Conservation (phyloP, 2,329 filamentous ascomycete species). For the Nemania serpens region DNA sequence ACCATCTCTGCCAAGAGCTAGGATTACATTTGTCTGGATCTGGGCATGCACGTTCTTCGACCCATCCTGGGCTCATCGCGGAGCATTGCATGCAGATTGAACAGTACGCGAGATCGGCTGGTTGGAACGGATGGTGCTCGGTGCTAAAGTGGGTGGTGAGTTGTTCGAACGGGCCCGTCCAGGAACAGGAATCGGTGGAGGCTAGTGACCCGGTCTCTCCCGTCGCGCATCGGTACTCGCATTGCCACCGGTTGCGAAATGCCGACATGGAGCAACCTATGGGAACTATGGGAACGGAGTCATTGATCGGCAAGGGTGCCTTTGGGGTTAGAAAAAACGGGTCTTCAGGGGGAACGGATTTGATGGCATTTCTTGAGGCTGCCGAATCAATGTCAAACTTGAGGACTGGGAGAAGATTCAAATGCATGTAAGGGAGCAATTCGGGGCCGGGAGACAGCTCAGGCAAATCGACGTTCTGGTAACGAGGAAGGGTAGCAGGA, state of each 20-base stretch:
- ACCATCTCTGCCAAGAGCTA: slow-evolving; percentile 32
- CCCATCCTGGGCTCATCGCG: slow-evolving; percentile 17
- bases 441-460: slow-evolving; percentile 26
- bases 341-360: slow-evolving; percentile 27
- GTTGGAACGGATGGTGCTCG: slow-evolving; percentile 34
- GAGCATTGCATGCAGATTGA: slow-evolving; percentile 33
- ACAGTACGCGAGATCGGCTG: slow-evolving; percentile 21
- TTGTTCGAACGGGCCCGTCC: slow-evolving; percentile 36
- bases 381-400: slow-evolving; percentile 31
- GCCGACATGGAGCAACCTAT: slow-evolving; percentile 32
- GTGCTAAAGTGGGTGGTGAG: slow-evolving; percentile 34
- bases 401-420: slow-evolving; percentile 27
- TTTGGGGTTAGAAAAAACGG: slow-evolving; percentile 31
- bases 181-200: slow-evolving; percentile 32
- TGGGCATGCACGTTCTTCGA: slow-evolving; percentile 21
- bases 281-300: slow-evolving; percentile 1
- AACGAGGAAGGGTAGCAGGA: slow-evolving; percentile 15
- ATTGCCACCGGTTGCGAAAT: slow-evolving; percentile 34
- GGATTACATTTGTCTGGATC: slow-evolving; percentile 24
- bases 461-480: slow-evolving; percentile 25
- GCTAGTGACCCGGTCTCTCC: slow-evolving; percentile 24
- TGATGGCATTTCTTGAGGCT: slow-evolving; percentile 29
- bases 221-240: slow-evolving; percentile 30
- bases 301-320: slow-evolving; percentile 17
- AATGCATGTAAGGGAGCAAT: slow-evolving; percentile 17